Evolutionary conservation across 2,329 filamentous ascomycete species (phyloP).

Genomic region (Aspergillus neotritici): DNA sequence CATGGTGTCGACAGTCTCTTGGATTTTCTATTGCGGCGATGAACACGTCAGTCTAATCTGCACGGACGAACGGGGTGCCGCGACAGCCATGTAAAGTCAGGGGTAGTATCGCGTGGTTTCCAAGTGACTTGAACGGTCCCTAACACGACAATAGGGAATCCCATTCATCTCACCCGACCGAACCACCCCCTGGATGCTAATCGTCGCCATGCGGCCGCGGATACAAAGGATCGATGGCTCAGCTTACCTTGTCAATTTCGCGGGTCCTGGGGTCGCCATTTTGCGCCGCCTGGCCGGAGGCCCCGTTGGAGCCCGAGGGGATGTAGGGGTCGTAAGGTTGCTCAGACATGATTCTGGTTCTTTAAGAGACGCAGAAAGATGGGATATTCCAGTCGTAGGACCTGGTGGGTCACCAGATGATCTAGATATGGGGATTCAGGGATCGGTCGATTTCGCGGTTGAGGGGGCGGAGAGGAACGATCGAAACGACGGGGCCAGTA

Average conservation of each 20-base stretch:
- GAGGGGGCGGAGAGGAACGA: conserved; percentile 1
- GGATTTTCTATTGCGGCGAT: conserved; percentile 69
- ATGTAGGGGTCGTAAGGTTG: conserved; percentile 85
- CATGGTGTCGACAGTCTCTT: conserved; percentile 93
- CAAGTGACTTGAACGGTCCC: no score
- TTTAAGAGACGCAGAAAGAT: conserved; percentile 10
- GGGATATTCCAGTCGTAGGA: conserved; percentile 8
- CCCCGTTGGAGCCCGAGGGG: conserved; percentile 56
- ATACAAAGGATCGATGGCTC: conserved; percentile 8
- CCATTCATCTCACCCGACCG: not conserved
- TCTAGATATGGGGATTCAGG: conserved; percentile 10
- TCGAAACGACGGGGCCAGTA: conserved; percentile 3
- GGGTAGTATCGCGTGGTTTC: no score
- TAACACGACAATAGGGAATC: no score
- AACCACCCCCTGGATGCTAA: not conserved
- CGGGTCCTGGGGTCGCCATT: conserved; percentile 61
- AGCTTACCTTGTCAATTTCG: conserved; percentile 79
- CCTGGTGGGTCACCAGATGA: conserved; percentile 15
- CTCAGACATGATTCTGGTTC: conserved; percentile 48
- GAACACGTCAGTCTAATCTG: conserved; percentile 8
- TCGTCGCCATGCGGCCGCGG: not conserved
- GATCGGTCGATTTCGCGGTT: conserved; percentile 10
- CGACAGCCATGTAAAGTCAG: not conserved
- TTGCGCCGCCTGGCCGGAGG: conserved; percentile 47
- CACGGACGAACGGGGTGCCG: not conserved